Conservation (phyloP, 2,329 filamentous ascomycete species). For the Phaeosphaeriaceae sp. region DNA sequence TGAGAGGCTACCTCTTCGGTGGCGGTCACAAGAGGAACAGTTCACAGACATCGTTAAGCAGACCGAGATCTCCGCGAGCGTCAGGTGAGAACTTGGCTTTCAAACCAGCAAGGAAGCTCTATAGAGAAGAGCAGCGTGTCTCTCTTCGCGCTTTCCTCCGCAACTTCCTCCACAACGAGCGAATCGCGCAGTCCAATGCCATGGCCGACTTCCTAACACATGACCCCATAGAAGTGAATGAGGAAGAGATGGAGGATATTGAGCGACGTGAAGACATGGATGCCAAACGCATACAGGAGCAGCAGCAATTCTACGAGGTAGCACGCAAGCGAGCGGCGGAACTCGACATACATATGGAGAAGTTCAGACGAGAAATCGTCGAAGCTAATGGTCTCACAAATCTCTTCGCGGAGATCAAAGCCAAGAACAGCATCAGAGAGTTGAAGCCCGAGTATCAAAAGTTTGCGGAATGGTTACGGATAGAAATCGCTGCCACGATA, state of each 20-base stretch:
- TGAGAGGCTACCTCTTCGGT: slow-evolving; percentile 54
- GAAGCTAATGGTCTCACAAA: slow-evolving; percentile 87
- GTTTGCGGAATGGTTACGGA: slow-evolving; percentile 96
- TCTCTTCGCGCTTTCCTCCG: slow-evolving; percentile 91
- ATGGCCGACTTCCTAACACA: slow-evolving; percentile 83
- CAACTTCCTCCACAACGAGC: slow-evolving; percentile 81
- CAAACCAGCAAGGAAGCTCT: slow-evolving; percentile 65
- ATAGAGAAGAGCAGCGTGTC: slow-evolving; percentile 88
- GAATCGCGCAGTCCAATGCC: slow-evolving; percentile 81
- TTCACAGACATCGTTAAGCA: slow-evolving; percentile 49
- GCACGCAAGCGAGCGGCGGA: slow-evolving; percentile 88
- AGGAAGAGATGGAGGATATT: slow-evolving; percentile 86
- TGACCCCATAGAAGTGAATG: slow-evolving; percentile 74
- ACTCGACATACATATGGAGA: slow-evolving; percentile 97
- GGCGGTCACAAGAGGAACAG: slow-evolving; percentile 50
- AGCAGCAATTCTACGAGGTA: slow-evolving; percentile 94
- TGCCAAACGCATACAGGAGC: slow-evolving; percentile 87
- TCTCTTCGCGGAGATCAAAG: slow-evolving; percentile 90
- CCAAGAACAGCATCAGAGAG: slow-evolving; percentile 85
- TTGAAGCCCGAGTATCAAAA: slow-evolving; percentile 96
- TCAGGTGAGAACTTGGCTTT: slow-evolving; percentile 41
- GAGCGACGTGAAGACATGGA: slow-evolving; percentile 81
- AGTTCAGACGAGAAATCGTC: slow-evolving; percentile 71
- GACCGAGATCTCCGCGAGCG: slow-evolving; percentile 37
- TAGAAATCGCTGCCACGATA: slow-evolving; percentile 94